These are phyloP conservation scores for Phallus indusiatus DNA, from an alignment of 768 basidiomycete species.

Conservation along the genomic window DNA sequence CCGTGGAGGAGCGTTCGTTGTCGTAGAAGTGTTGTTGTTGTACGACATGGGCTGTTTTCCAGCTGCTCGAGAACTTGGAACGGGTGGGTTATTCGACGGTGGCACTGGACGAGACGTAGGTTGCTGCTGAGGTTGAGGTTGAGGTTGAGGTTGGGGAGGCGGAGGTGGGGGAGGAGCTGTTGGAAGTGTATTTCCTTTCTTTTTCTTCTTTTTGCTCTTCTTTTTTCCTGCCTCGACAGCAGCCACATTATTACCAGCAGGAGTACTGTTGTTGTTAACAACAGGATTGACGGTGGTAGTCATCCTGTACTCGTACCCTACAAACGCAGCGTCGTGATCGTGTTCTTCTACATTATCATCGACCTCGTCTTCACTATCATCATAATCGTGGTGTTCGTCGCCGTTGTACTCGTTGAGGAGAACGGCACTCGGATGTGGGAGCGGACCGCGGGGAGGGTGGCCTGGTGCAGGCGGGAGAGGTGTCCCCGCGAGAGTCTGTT, in stretches of 20 bases:
- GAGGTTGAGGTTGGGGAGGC: slow-evolving; percentile 20
- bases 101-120: slow-evolving; percentile 28
- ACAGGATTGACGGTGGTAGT: too few relatives aligned
- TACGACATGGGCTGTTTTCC: slow-evolving; percentile 93
- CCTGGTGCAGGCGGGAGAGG: slow-evolving; percentile 24
- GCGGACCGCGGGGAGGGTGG: slow-evolving; percentile 24
- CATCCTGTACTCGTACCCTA: slow-evolving; percentile 23
- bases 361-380: slow-evolving; percentile 39
- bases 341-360: slow-evolving; percentile 34
- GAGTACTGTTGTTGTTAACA: slow-evolving; percentile 9
- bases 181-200: slow-evolving; percentile 24
- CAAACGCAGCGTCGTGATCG: slow-evolving; percentile 14
- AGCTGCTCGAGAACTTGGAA: slow-evolving; percentile 74
- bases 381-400: slow-evolving; percentile 30
- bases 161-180: slow-evolving; percentile 19
- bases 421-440: slow-evolving; percentile 21
- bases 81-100: slow-evolving; percentile 35
- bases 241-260: background rate
- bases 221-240: slow-evolving; percentile 20
- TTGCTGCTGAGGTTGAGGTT: slow-evolving; percentile 13
- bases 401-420: slow-evolving; percentile 29
- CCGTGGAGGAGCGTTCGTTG: slow-evolving; percentile 21
- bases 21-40: slow-evolving; percentile 27
- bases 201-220: slow-evolving; percentile 45
- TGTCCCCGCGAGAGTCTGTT: slow-evolving; percentile 29